phyloP scores from a whole-genome alignment of 352 stramenopile species.

The Globisporangium parvum region DNA sequence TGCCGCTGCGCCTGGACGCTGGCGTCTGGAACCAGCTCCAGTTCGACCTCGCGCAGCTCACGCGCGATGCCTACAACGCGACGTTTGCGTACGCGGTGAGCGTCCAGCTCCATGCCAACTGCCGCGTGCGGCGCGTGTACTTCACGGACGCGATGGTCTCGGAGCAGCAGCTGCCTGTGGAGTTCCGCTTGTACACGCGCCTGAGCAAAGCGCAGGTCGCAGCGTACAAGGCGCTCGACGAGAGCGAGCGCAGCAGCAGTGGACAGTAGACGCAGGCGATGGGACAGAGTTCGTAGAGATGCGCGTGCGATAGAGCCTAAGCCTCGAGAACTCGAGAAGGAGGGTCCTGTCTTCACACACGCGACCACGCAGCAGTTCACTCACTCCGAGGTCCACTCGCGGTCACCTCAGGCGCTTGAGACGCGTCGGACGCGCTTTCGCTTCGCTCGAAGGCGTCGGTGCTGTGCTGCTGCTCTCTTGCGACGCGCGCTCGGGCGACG shows the following conservation, averaged over 20 bases:
- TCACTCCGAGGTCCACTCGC: not conserved
- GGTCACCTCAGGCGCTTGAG: conserved; percentile 17
- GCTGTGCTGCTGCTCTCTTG: conserved; percentile 1
- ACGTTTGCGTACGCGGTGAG: conserved; percentile 34
- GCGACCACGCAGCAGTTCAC: not conserved
- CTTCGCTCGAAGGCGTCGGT: conserved; percentile 2
- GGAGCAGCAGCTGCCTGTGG: conserved; percentile 31
- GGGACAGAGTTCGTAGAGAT: not conserved
- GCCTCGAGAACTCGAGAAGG: too few species aligned
- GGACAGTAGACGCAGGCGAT: not conserved
- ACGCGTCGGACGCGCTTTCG: conserved; percentile 14
- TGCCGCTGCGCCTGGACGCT: conserved; percentile 36
- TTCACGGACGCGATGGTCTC: conserved; percentile 41
- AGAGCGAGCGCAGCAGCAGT: not conserved
- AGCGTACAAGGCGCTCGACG: conserved; percentile 15
- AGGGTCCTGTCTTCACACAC: not conserved
- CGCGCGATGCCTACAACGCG: conserved; percentile 32
- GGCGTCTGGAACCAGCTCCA: conserved; percentile 58
- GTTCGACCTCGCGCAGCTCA: conserved; percentile 38
- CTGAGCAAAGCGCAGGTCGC: conserved; percentile 29
- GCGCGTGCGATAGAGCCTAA: not conserved
- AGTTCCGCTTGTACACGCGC: conserved; percentile 49
- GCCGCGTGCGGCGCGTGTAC: conserved; percentile 50
- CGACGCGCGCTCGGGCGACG: not conserved
- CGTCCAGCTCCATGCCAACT: conserved; percentile 49